These are phyloP conservation scores for Artomyces pyxidatus DNA, from an alignment of 768 basidiomycete genomes.

Conservation along the genomic window DNA sequence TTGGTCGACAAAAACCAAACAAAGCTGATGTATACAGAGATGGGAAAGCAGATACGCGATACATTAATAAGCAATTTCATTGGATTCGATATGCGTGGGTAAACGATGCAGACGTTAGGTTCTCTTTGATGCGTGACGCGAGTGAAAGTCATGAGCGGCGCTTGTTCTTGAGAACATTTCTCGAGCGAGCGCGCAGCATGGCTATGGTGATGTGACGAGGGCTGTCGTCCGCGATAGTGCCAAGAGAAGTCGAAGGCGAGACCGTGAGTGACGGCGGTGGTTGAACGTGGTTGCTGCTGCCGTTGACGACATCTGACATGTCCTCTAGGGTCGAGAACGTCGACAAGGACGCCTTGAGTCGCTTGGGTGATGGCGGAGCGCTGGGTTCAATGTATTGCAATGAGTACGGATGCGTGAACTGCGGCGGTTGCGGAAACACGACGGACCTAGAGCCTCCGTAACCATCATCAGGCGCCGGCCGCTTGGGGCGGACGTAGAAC, in stretches of 20 bases:
- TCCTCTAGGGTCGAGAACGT: constrained; percentile 7
- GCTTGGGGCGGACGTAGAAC: constrained; percentile 13
- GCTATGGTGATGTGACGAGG: constrained; percentile 9
- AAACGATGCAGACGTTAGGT: too few species aligned
- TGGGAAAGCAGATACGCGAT: too few species aligned
- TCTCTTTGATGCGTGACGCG: too few species aligned
- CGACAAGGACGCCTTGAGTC: constrained; percentile 10
- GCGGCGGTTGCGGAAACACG: too few species aligned
- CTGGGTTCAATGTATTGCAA: too few species aligned
- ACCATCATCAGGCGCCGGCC: constrained; percentile 14
- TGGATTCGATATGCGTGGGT: too few species aligned
- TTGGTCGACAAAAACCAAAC: too few species aligned
- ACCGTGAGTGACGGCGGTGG: constrained; percentile 10
- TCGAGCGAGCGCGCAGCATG: constrained; percentile 14
- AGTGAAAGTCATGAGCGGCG: constrained; percentile 1
- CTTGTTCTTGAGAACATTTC: constrained; percentile 7
- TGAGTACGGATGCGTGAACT: too few species aligned
- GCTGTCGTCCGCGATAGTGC: constrained; percentile 9
- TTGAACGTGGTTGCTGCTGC: not conserved
- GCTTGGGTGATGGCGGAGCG: constrained; percentile 13
- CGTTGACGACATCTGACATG: not conserved
- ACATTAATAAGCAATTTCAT: too few species aligned
- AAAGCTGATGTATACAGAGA: too few species aligned
- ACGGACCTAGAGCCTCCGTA: constrained; percentile 10
- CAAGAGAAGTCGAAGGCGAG: constrained; percentile 10